Percentiles rank a stretch among this genome's conserved stretches.
These are phyloP conservation scores for Mycena vulgaris DNA, from an alignment of 768 basidiomycete genomes.

Conservation along the genomic window DNA sequence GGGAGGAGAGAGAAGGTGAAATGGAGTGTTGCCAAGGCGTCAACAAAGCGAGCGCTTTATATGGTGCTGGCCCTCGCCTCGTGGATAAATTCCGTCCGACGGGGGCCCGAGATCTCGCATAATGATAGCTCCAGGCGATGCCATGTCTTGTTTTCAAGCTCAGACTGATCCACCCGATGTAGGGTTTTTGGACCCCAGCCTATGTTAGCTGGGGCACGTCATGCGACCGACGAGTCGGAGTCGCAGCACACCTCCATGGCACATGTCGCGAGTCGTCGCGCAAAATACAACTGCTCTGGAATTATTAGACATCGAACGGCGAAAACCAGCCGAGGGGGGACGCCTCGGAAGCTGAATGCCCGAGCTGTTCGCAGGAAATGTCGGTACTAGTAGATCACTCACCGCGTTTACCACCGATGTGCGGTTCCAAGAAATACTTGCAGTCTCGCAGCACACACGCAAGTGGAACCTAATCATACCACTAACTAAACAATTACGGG, in stretches of 20 bases:
- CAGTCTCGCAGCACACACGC: not conserved
- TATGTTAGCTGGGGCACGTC: not conserved
- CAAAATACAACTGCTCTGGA: too few species aligned
- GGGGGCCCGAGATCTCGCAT: not conserved
- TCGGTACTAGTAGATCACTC: too few species aligned
- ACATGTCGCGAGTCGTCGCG: too few species aligned
- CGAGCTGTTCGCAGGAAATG: not conserved
- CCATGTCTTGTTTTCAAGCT: constrained; percentile 32
- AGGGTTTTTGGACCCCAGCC: not conserved
- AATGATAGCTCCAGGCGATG: constrained; percentile 5
- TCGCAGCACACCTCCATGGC: too few species aligned
- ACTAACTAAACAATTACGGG: constrained; percentile 36
- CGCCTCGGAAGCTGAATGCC: not conserved
- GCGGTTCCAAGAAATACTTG: not conserved
- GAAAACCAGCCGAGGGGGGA: too few species aligned
- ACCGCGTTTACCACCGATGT: not conserved
- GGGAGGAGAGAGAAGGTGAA: too few species aligned
- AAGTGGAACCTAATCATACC: not conserved
- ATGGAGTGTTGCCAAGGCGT: not conserved
- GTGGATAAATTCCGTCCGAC: constrained; percentile 14
- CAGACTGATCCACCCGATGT: constrained; percentile 29
- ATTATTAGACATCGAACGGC: too few species aligned
- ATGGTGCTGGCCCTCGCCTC: constrained; percentile 12
- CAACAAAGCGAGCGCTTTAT: constrained; percentile 16
- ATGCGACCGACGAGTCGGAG: not conserved